A percentile compares a stretch with the other conserved stretches of the same genome.
Evolutionary conservation across 768 basidiomycete genomes (phyloP).

Genomic region (Trametes villosa): DNA sequence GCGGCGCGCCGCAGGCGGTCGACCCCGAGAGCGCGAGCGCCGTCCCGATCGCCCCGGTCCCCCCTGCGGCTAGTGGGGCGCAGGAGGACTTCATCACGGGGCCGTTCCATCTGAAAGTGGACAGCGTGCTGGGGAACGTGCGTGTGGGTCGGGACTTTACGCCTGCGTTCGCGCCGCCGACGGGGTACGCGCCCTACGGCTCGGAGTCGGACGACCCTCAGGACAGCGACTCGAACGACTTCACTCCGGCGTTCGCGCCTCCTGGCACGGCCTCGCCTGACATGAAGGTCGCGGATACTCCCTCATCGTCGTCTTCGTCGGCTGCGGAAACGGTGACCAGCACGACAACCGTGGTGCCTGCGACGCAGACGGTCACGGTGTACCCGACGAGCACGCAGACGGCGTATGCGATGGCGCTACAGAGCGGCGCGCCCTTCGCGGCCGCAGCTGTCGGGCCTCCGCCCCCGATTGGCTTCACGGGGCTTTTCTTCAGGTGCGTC

Average conservation of each 20-base stretch:
- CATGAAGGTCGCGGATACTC: background rate
- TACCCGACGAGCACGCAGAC: slow-evolving; percentile 12
- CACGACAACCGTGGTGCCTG: background rate
- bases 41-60: background rate
- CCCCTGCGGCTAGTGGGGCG: too few species aligned
- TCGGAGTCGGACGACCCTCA: background rate
- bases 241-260: slow-evolving; percentile 9
- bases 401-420: slow-evolving; percentile 14
- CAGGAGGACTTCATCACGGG: background rate
- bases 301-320: background rate
- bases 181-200: background rate
- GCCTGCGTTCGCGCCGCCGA: slow-evolving; percentile 1
- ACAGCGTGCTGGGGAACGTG: slow-evolving; percentile 3
- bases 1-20: slow-evolving; percentile 38
- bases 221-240: background rate
- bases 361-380: slow-evolving; percentile 13
- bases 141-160: background rate
- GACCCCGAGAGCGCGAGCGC: background rate
- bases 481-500: slow-evolving; percentile 75
- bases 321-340: background rate
- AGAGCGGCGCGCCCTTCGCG: slow-evolving; percentile 9
- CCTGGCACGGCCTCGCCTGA: background rate
- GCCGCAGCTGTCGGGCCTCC: background rate
- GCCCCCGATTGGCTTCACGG: slow-evolving; percentile 42
- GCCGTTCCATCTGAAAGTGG: slow-evolving; percentile 2